Base-by-base conservation (phyloP, 441 rosid species). In the Brassica hybrid region DNA sequence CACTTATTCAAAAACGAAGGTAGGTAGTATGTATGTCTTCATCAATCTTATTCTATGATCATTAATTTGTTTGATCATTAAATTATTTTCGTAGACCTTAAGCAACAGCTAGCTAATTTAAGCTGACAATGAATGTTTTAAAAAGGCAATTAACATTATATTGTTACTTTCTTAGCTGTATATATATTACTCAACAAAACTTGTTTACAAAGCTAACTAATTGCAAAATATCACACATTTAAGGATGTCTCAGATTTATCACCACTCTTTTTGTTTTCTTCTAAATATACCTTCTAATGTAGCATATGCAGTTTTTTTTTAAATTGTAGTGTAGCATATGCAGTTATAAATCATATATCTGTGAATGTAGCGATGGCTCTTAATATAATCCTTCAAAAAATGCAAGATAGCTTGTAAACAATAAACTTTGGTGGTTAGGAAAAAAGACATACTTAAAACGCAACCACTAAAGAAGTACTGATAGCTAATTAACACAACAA, bases 391-490 rank as follows among this genome's bases (percentile, higher is more conserved):
- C 14, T 30, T 58, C 4, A 2, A 21, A 18, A 61, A 57, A 18
- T 67, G 52, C 11, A 43, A 11, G 12, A 12, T 43, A 43, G 50
- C 50, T 11, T 3, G 50, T 43, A 12, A 19, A 69, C 74, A 79
- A 69, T 45, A 60, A 62, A 74, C 36, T 10, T 18, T 60, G 65
- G 79, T 75, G 60, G 83, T 80, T 80, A 74, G 69, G 59, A 59
- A 79, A 21, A 52, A 74, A 11, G 41, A 80, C 70, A 70, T 7
- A 79, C 73, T 73, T 75, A 79, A 70, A 75, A 79, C 76, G 63
- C 73, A 75, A 75, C 83, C 82, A 74, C 82, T 64, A 34, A 62
- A 12, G 21, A 62, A 12, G 21, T 11, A 63, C 48, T 64, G 27
- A 71, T 63, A 66, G 25, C 76, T 34, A n/a, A 68, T 74, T 64